Evolutionary conservation across 192 early-diverging fungal species (phyloP), one percentile per base, ranked within the genome.

Genomic region (Rhizophlyctis rosea): DNA sequence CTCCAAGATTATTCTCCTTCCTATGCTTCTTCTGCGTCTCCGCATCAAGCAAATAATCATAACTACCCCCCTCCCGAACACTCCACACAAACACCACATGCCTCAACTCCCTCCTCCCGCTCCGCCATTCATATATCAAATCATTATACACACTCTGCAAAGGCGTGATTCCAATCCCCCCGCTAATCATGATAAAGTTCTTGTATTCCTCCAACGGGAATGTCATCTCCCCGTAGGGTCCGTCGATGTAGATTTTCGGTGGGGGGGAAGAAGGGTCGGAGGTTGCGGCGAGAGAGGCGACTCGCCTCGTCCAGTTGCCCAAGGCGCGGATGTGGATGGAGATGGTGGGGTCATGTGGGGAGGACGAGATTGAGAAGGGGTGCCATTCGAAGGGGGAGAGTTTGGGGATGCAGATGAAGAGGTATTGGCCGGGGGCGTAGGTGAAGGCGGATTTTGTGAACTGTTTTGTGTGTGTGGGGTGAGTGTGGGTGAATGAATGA

Each of bases 121-220:
- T 67, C 57, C 64, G 64, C 61, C 64, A 64, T 5, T 49, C 44
- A 70, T 85, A 88, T 77, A 85, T 87, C 47, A 91, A 70, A 70
- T 82, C 86, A 67, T 88, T 87, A 28, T 90, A 73, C 3, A 91
- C 76, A 32, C 84, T 80, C 21, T 87, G 87, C 33, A 84, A 83
- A 2, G 90, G 90, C 1, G 90, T 91, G 24, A 91, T 84, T 30
- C 90, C 90, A 35, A 91, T 89, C 61, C 90, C 90, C n/a, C 87
- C 90, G 1, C 85, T 87, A 24, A 91, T 76, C 30, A 89, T 69
- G 14, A 89, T 71, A 13, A 83, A 76, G 25, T 81, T 75, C 56
- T 87, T 80, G 70, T 88, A 90, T 55, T 91, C 84, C 73, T 88
- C 89, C 47, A 90, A 83, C 54, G 85, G 85, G 72, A 90, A 86